Base-by-base conservation (phyloP, 2,329 filamentous ascomycete genomes). In the Coniochaeta sp. region DNA sequence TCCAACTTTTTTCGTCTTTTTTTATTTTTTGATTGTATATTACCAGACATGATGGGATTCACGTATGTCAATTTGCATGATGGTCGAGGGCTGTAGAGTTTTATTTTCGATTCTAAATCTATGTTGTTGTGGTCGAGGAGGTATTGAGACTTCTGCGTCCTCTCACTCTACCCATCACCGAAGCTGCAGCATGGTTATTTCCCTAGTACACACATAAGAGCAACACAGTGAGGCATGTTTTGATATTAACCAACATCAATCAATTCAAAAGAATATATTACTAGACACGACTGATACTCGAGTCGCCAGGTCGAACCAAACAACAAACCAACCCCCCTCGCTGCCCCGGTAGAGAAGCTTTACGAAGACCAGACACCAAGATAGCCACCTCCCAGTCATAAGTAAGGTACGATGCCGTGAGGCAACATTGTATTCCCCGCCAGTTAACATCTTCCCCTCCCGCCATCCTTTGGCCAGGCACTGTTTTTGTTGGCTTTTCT, bases 1-100 rank as follows among this genome's bases (percentile, higher is more conserved):
- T 77, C 72, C 72, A 56, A 58, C 65, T 65, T 71, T 69, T 63
- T 62, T 24, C 36, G 4, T 57, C 61, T 57, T 16, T 17, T 38
- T 42, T 24, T 40, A 2, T 22, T 16, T 56, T 30, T 52, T 52
- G 24, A 7, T 52, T n/a, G 26, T 2, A 22, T 14, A n/a, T 9
- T 19, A n/a, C 16, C 9, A 12, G 32, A 6, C 38, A n/a, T 4
- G 7, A 8, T 9, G 47, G 9, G 19, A n/a, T 47, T 26, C 5
- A 47, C 8, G 8, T 26, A 7, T n/a, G 47, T n/a, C n/a, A 4
- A 24, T 47, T 24, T 12, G n/a, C 4, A 47, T 22, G 7, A 47
- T 4, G 22, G 10, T 5, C 12, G 24, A 22, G 42, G 3, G 14
- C 12, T 47, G 42, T 24, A 24, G 42, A 47, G 34, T 36, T 36